Base-by-base conservation (phyloP, 371 early-diverging fungal species). In the Mortierella polycephala region DNA sequence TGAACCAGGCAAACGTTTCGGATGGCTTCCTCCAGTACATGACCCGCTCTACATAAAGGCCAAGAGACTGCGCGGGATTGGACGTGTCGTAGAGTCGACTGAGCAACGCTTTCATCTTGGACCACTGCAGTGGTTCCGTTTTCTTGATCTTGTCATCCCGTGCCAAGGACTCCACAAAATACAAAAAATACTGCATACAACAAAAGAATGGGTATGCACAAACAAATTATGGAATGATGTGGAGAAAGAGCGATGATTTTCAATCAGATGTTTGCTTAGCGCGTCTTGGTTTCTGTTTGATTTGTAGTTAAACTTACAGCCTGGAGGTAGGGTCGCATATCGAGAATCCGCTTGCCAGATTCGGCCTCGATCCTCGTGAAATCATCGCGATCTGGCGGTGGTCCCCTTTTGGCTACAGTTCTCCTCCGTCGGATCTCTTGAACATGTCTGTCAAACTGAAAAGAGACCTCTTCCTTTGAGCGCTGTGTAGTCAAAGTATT, bases 381-480 rank as follows among this genome's bases (percentile, higher is more conserved):
- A 7, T 79, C 63, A 12, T 60, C 67, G 10, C 61, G 69, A 45
- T 72, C 80, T 5, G 80, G 80, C 14, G 53, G 49, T 7, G 69
- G 73, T 3, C 57, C 59, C 42, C 39, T 63, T 40, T 60, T 72
- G 1, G 44, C 47, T 6, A 50, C 62, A 9, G 80, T 79, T 47
- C 80, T 68, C 21, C 80, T 50, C 44, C 80, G 57, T 5, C 80
- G 73, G 30, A 79, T 79, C 60, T 79, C 80, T 47, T 79, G 80
- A 16, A 79, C 80, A 21, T 79, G 80, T 54, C 80, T 55, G 39
- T 79, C 80, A 46, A 79, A 79, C 20, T 79, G 67, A 52, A 79
- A 79, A 0, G 80, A 61, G 20, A 79, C 52, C 40, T 79, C 80
- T 16, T 72, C 69, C 7, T 72, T 58, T 9, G 30, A 30, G 30